Evolutionary conservation across 148 eudicot genomes (phyloP).

Genomic region (Vaccinium macrocarpon): DNA sequence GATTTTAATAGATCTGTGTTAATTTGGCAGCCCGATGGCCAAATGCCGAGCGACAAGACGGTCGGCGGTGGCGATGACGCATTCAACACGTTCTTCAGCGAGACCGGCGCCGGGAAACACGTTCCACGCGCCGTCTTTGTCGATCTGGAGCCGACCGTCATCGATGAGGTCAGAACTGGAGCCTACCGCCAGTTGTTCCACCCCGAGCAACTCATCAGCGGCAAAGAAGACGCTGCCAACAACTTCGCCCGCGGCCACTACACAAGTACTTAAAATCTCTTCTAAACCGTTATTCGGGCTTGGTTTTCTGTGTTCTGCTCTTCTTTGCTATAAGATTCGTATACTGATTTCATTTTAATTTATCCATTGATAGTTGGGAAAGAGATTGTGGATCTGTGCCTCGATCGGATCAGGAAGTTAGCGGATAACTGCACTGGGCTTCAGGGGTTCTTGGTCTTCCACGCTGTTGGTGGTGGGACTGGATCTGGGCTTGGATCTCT

Average conservation of each 20-base stretch:
- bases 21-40: constrained; percentile 11
- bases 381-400: constrained; percentile 19
- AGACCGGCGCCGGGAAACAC: constrained; percentile 14
- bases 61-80: constrained; percentile 17
- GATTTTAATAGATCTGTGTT: background rate
- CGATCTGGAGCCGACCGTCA: constrained; percentile 14
- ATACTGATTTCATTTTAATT: no score
- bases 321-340: background rate
- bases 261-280: background rate
- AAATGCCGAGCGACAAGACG: constrained; percentile 20
- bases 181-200: constrained; percentile 19
- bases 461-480: constrained; percentile 19
- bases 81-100: constrained; percentile 17
- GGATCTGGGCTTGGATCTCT: constrained; percentile 20
- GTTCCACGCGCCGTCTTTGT: constrained; percentile 14
- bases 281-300: no score
- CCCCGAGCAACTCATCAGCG: constrained; percentile 19
- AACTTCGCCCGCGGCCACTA: constrained; percentile 20
- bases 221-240: constrained; percentile 19
- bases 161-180: constrained; percentile 13
- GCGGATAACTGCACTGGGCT: constrained; percentile 20
- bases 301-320: background rate
- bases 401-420: constrained; percentile 15
- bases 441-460: constrained; percentile 18
- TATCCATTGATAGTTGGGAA: constrained; percentile 1